Evolutionary conservation across 352 stramenopile species (phyloP), one percentile per base, ranked within the genome.

Genomic region (Globisporangium yorkense): DNA sequence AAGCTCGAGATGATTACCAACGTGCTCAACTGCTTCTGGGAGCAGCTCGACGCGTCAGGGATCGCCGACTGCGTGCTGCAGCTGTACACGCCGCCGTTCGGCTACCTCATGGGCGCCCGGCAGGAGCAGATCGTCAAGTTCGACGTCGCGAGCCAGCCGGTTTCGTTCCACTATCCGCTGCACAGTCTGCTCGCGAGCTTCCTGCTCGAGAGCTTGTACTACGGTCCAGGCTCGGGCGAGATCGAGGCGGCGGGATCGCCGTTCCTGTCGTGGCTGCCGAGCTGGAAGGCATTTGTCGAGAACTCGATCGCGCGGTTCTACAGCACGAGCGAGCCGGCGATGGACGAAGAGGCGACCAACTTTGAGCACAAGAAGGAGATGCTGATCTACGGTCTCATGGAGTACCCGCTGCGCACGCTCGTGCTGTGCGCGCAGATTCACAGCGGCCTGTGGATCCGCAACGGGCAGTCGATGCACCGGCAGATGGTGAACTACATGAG

Each of bases 91-190:
- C 78, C 81, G 0, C 74, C 81, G 29, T 87, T 87, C 48, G 77
- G 81, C 7, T 80, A 79, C 43, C 63, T 87, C 9, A 77, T 88
- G 50, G 75, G 75, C 18, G 69, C 74, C 3, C 63, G 54, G 13
- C 56, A 63, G 4, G 70, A 87, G 31, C 72, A 68, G 35, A 87
- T 92, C 45, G 74, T 90, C 52, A 87, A 91, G 61, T 95, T 86
- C 59, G 75, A 89, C 61, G 79, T 94, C 10, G 72, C 68, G 0
- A 79, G 70, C 2, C 74, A 89, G 47, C 74, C 75, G 2, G 89
- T 97, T 6, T 97, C 89, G 20, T 91, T 97, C 35, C 90, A 97
- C 66, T 83, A 96, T 45, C 88, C 90, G 18, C 67, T 97, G 21
- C 88, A 97, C 54, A 84, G 87, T 39, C 75, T 96, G 45, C 62